These are phyloP conservation scores for Corylus heterophylla DNA, from an alignment of 306 rosid genomes.

Conservation along the genomic window DNA sequence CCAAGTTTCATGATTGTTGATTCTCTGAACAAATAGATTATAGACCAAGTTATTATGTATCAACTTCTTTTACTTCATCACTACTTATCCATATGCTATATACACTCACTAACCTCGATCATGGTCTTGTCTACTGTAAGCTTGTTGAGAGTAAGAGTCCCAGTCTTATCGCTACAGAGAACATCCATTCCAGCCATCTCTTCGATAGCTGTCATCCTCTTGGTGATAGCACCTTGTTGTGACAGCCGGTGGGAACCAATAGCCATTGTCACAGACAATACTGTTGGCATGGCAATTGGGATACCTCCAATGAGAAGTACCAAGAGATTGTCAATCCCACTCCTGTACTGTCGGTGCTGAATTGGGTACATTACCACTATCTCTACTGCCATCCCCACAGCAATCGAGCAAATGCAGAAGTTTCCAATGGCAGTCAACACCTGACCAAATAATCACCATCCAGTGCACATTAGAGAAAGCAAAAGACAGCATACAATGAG, in stretches of 20 bases:
- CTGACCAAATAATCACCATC: slow-evolving; percentile 39
- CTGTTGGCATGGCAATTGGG: slow-evolving; percentile 96
- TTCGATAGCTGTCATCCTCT: slow-evolving; percentile 97
- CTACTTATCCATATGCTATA: not conserved
- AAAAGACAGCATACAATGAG: not conserved
- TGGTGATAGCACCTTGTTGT: slow-evolving; percentile 89
- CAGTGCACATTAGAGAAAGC: slow-evolving; percentile 15
- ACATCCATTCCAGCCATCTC: slow-evolving; percentile 99
- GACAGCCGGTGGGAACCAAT: slow-evolving; percentile 88
- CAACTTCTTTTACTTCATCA: not conserved
- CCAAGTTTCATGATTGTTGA: not conserved
- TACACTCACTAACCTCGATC: slow-evolving; percentile 53
- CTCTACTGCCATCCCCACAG: slow-evolving; percentile 68
- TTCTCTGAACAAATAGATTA: not conserved
- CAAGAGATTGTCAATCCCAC: slow-evolving; percentile 82
- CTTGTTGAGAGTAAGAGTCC: slow-evolving; percentile 85
- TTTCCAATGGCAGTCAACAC: slow-evolving; percentile 90
- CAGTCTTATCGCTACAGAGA: slow-evolving; percentile 87
- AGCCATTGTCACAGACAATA: slow-evolving; percentile 95
- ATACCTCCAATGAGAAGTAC: slow-evolving; percentile 95
- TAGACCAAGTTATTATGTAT: not conserved
- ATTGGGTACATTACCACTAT: slow-evolving; percentile 82
- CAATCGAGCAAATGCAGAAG: slow-evolving; percentile 91
- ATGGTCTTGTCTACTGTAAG: slow-evolving; percentile 78
- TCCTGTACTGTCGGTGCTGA: slow-evolving; percentile 67